Conservation (phyloP, 2,329 filamentous ascomycete species). For the Pseudogymnoascus sp. region DNA sequence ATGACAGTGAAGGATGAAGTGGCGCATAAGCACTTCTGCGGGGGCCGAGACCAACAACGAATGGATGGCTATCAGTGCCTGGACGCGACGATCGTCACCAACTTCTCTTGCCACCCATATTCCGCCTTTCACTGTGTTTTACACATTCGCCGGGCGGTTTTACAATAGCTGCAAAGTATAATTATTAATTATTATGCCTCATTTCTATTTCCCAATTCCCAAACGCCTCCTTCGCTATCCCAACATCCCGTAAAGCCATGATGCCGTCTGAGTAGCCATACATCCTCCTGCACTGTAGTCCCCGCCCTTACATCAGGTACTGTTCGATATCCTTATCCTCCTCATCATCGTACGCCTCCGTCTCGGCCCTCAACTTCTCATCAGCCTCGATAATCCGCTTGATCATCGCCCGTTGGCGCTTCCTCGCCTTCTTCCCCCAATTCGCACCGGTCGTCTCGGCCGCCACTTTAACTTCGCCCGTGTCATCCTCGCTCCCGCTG, state of each 20-base stretch:
- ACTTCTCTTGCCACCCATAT: not conserved
- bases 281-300: constrained; percentile 14
- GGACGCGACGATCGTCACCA: not conserved
- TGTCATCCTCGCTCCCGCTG: constrained; percentile 42
- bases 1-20: not conserved
- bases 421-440: constrained; percentile 64
- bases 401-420: constrained; percentile 58
- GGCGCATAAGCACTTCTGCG: constrained; percentile 4
- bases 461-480: constrained; percentile 34
- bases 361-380: constrained; percentile 43
- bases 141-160: not conserved
- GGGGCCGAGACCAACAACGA: not conserved
- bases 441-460: constrained; percentile 31
- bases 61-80: constrained; percentile 10
- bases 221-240: constrained; percentile 2
- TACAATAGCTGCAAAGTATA: not conserved
- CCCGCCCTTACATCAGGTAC: constrained; percentile 48
- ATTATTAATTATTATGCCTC: constrained; percentile 3
- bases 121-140: not conserved
- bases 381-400: constrained; percentile 55
- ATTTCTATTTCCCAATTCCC: not conserved
- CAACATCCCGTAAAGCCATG: not conserved
- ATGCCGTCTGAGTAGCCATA: not conserved
- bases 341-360: constrained; percentile 50
- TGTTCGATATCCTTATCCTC: constrained; percentile 70